Percentiles rank a stretch among this genome's conserved stretches.
Evolutionary conservation across 176 grass and related monocot species (phyloP).

Genomic region (Themeda triandra): DNA sequence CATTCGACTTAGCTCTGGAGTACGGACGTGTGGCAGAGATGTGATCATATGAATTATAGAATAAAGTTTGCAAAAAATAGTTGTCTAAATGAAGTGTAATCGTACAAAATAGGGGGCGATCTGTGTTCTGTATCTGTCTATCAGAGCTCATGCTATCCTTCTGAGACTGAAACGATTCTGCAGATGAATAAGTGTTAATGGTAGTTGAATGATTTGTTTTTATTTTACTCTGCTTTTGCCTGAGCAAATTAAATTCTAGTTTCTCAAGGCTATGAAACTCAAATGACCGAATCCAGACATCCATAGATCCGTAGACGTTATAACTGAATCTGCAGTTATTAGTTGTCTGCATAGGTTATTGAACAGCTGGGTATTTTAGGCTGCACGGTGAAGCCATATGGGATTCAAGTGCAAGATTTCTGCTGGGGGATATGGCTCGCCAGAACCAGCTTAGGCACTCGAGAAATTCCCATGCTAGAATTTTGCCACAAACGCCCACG

Average conservation of each 20-base stretch:
- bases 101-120: background rate
- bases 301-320: too few relatives aligned
- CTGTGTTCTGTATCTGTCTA: too few relatives aligned
- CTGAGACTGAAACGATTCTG: background rate
- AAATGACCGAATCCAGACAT: too few relatives aligned
- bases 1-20: slow-evolving; percentile 15
- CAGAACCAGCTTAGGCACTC: background rate
- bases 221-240: background rate
- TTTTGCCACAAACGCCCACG: background rate
- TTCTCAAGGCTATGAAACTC: background rate
- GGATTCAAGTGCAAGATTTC: background rate
- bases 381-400: too few relatives aligned
- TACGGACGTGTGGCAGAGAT: too few relatives aligned
- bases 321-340: background rate
- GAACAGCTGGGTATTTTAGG: background rate
- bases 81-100: background rate
- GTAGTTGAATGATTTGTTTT: background rate
- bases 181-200: background rate
- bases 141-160: background rate
- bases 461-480: background rate
- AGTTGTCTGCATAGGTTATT: background rate
- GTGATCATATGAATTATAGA: too few relatives aligned
- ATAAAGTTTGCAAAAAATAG: background rate
- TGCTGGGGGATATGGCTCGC: too few relatives aligned
- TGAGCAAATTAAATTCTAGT: background rate